Percentiles rank a stretch among this genome's conserved stretches.
These are phyloP conservation scores for Torulaspora pretoriensis DNA, from an alignment of 1,139 yeast species.

Conservation along the genomic window DNA sequence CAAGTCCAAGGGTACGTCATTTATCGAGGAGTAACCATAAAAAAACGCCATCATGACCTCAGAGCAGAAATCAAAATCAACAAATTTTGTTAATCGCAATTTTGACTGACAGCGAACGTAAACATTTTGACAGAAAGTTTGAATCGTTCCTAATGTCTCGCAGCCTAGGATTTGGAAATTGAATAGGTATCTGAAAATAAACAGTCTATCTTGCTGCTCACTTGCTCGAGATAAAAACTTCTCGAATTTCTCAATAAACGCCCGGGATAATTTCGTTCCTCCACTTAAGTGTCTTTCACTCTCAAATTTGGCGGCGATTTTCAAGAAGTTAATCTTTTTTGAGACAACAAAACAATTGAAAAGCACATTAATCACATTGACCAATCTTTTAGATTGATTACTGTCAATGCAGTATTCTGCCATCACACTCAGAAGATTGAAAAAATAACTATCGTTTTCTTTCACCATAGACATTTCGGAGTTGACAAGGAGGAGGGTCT, in stretches of 20 bases:
- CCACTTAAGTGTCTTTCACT: constrained; percentile 8
- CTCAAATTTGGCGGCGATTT: constrained; percentile 15
- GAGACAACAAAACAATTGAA: constrained; percentile 30
- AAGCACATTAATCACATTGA: constrained; percentile 34
- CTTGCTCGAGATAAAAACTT: constrained; percentile 24
- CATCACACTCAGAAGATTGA: constrained; percentile 11
- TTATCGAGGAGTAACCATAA: constrained; percentile 19
- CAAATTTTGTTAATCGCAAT: constrained; percentile 7
- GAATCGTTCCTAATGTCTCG: constrained; percentile 15
- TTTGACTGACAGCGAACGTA: constrained; percentile 15
- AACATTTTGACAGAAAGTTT: constrained; percentile 19
- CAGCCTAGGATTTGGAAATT: constrained; percentile 19
- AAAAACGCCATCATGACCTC: constrained; percentile 27
- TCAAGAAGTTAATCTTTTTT: constrained; percentile 12
- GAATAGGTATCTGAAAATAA: constrained; percentile 22
- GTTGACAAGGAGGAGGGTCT: constrained; percentile 20
- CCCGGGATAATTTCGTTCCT: constrained; percentile 9
- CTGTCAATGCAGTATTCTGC: constrained; percentile 19
- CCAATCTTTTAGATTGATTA: constrained; percentile 31
- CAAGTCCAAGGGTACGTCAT: constrained; percentile 8
- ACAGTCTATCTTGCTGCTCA: constrained; percentile 5
- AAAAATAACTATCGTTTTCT: not conserved
- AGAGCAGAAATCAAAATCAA: constrained; percentile 16
- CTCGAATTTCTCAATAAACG: constrained; percentile 24
- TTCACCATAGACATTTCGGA: constrained; percentile 9